Base-by-base conservation (phyloP, 2,329 filamentous ascomycete genomes). In the Epicoccum sorghinum region DNA sequence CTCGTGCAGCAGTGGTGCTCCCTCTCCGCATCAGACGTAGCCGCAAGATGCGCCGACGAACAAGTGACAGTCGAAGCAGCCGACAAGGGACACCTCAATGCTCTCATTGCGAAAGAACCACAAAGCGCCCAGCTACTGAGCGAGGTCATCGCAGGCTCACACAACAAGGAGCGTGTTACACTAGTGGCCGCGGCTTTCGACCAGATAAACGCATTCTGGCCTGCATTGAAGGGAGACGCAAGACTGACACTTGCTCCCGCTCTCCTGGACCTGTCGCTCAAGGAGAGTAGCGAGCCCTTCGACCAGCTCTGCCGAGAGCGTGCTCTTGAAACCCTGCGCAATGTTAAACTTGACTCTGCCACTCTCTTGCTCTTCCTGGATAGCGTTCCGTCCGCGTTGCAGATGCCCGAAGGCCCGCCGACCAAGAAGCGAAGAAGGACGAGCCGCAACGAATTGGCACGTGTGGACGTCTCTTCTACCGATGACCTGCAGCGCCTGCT, bases 351-450 rank as follows among this genome's bases (percentile, higher is more conserved):
- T 35, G 86, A 89, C 2, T 90, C 89, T 0, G 80, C 87, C 27
- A 86, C 91, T 23, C 82, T 97, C 7, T 78, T 86, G 0, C 81
- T 82, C 42, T 91, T 96, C 74, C 77, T 96, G 7, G 84, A 89
- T 59, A 86, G 85, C 25, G 82, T 96, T 36, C 89, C 91, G 52
- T 87, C 86, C 12, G 84, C 88, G n/a, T 82, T 87, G 3, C 86
- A 89, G 64, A 83, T 93, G 74, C 86, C 88, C 37, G 87, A 86
- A 41, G 86, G 88, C 51, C 84, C 87, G 10, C 88, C 89, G 8
- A 83, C 89, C 1, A 87, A 87, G 60, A 96, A 96, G 79, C 83
- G 91, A 58, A 86, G 91, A 67, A 85, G 91, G 51, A 91, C 86
- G 0, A 96, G 90, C 74, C 86, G 88, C 49, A 87, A 85, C 13